Evolutionary conservation across 2,329 filamentous ascomycete genomes (phyloP), one percentile per base, ranked within the genome.

Genomic region (Parascedosporium putredinis): DNA sequence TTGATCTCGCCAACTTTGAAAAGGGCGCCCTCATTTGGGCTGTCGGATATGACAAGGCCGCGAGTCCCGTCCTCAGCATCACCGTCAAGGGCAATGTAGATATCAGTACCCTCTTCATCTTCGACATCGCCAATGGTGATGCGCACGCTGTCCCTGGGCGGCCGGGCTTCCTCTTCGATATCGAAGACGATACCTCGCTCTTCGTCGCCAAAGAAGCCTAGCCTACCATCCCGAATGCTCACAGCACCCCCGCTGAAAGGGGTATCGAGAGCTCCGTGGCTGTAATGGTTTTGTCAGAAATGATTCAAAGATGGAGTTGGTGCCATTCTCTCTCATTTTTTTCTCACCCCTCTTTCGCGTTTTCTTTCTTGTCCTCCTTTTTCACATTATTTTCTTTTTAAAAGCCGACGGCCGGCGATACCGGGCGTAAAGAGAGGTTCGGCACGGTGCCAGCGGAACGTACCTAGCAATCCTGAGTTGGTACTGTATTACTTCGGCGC

Each of bases 241-340:
- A 49, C 33, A 9, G 46, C 33, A 18, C 46, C 33, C 5, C 42
- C 25, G 42, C n/a, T n/a, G 42, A 29, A 45, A 23, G 42, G 44
- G 12, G 29, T 36, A n/a, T 38, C 14, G 16, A 22, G 12, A 6
- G 31, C 6, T 24, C 38, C 20, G 25, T n/a, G n/a, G n/a, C 29
- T 33, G 9, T 38, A 16, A 27, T n/a, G n/a, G n/a, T n/a, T n/a
- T n/a, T n/a, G n/a, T n/a, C n/a, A n/a, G n/a, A n/a, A n/a, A n/a
- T n/a, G n/a, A n/a, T n/a, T n/a, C n/a, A 31, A 7, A 31, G 14
- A 6, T 31, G 27, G 14, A 7, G 14, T 31, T 31, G 27, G 27
- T 31, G 14, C 14, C 14, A 34, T 10, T 10, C 31, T 16, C 5
- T 34, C 14, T 2, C 14, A n/a, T 2, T 34, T 34, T 4, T 5